Evolutionary conservation across 2,329 filamentous ascomycete species (phyloP).

Genomic region (Colletotrichum sp.): DNA sequence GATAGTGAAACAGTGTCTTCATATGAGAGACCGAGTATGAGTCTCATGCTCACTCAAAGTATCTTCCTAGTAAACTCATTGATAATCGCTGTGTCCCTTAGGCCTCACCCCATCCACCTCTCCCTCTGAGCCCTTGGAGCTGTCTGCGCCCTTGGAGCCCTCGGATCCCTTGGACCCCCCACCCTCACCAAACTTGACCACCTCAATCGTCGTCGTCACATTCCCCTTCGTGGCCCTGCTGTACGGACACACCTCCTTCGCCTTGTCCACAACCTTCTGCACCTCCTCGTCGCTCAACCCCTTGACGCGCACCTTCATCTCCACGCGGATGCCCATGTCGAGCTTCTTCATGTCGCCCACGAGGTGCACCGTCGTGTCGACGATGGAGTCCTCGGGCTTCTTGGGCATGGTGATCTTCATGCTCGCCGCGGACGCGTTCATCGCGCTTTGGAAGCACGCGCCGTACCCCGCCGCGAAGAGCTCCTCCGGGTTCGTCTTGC

Average conservation of each 20-base stretch:
- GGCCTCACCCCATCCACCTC: neutral
- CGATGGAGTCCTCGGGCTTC: constrained; percentile 38
- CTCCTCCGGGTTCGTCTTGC: constrained; percentile 52
- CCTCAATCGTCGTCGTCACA: constrained; percentile 28
- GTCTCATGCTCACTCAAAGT: neutral
- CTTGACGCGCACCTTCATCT: constrained; percentile 44
- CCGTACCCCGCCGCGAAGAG: constrained; percentile 53
- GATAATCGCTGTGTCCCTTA: constrained; percentile 15
- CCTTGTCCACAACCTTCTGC: constrained; percentile 30
- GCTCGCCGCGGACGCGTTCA: constrained; percentile 45
- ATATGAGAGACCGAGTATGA: neutral
- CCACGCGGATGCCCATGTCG: constrained; percentile 48
- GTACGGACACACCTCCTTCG: constrained; percentile 32
- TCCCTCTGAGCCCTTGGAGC: neutral
- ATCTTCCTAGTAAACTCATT: neutral
- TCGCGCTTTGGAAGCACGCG: constrained; percentile 51
- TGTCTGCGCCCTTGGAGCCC: neutral
- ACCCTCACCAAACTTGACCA: constrained; percentile 16
- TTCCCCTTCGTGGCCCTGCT: constrained; percentile 31
- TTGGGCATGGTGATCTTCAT: constrained; percentile 46
- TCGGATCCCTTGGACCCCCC: neutral
- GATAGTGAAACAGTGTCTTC: neutral
- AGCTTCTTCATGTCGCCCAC: constrained; percentile 48
- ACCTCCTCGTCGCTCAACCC: constrained; percentile 27
- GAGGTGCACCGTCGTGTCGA: constrained; percentile 46